These are phyloP conservation scores for Fusarium sp. DNA, from an alignment of 2,329 filamentous ascomycete genomes.

Conservation along the genomic window DNA sequence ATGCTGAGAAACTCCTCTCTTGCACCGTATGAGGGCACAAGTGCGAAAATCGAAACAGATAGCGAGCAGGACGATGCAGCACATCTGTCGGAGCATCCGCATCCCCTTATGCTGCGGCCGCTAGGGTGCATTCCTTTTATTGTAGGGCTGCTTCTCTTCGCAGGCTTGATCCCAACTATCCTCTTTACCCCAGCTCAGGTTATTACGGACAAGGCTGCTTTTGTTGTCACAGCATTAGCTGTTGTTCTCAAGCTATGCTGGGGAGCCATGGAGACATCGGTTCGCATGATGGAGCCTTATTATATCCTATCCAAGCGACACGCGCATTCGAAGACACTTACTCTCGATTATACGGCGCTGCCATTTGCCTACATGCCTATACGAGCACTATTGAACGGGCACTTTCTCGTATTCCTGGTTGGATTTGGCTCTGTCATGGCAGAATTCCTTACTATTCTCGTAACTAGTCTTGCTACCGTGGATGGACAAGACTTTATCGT, in stretches of 20 bases:
- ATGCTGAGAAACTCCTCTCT: conserved; percentile 77
- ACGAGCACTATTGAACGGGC: conserved; percentile 71
- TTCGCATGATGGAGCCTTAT: conserved; percentile 81
- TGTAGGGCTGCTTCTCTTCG: conserved; percentile 66
- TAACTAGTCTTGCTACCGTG: conserved; percentile 73
- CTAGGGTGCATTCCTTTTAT: conserved; percentile 72
- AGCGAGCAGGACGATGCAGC: conserved; percentile 62
- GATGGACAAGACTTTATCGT: conserved; percentile 71
- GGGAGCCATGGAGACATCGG: conserved; percentile 75
- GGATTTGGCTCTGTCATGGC: conserved; percentile 78
- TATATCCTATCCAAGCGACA: conserved; percentile 75
- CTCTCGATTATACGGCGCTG: conserved; percentile 78
- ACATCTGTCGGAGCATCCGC: conserved; percentile 70
- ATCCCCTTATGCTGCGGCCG: conserved; percentile 75
- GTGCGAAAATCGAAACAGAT: conserved; percentile 55
- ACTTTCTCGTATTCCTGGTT: conserved; percentile 75
- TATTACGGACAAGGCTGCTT: conserved; percentile 72
- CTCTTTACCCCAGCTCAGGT: conserved; percentile 68
- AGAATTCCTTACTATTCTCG: conserved; percentile 78
- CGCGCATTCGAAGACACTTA: conserved; percentile 73
- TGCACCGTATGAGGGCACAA: conserved; percentile 70
- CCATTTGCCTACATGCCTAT: conserved; percentile 75
- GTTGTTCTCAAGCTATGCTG: conserved; percentile 76
- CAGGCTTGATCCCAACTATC: conserved; percentile 69
- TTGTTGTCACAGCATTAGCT: conserved; percentile 73